These are phyloP conservation scores for Eimeria maxima DNA, from an alignment of 169 alveolate genomes.

Conservation along the genomic window DNA sequence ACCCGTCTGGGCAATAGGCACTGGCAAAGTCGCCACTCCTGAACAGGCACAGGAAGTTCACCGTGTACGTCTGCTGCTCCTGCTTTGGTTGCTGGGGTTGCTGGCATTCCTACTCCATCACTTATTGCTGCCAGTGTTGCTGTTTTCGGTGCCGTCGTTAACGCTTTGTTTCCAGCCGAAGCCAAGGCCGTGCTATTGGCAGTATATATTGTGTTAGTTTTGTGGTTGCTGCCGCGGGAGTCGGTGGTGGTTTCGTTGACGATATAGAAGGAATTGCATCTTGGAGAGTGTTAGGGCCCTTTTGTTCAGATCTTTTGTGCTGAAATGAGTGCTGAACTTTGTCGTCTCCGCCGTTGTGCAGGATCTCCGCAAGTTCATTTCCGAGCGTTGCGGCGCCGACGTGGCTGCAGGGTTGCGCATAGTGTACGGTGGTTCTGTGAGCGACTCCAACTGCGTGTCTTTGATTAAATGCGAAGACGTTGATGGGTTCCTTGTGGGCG, in stretches of 20 bases:
- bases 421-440: conserved; percentile 99
- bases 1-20: conserved; percentile 99
- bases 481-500: conserved; percentile 99
- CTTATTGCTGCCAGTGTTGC: conserved; percentile 58
- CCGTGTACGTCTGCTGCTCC: conserved; percentile 85
- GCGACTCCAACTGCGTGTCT: conserved; percentile 96
- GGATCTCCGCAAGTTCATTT: conserved; percentile 92
- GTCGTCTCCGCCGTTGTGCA: conserved; percentile 35
- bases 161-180: too few species aligned
- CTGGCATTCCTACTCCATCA: not conserved
- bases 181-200: too few species aligned
- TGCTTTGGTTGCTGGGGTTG: not conserved
- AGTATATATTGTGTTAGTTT: too few species aligned
- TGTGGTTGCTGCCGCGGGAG: too few species aligned
- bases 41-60: conserved; percentile 98
- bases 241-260: too few species aligned
- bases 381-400: conserved; percentile 91
- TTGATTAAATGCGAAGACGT: conserved; percentile 95
- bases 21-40: conserved; percentile 98
- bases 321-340: not conserved
- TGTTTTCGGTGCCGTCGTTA: not conserved
- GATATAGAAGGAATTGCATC: too few species aligned
- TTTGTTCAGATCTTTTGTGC: too few species aligned
- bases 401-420: conserved; percentile 95
- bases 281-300: too few species aligned